These are phyloP conservation scores for Bromus sterilis DNA, from an alignment of 176 grass and related monocot genomes.

Conservation along the genomic window DNA sequence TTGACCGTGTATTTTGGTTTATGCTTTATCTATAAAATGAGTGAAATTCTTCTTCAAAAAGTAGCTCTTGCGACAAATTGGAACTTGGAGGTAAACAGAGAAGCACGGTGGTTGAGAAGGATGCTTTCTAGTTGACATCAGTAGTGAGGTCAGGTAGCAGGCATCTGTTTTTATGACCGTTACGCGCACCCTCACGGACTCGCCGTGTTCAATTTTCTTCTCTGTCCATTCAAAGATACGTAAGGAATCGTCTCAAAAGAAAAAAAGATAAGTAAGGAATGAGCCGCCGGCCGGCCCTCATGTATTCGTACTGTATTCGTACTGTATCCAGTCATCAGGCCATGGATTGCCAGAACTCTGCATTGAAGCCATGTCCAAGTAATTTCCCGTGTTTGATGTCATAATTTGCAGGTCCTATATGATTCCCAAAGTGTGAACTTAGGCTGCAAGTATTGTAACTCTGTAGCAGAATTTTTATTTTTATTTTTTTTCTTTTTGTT, in stretches of 20 bases:
- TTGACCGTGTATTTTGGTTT: too few species aligned
- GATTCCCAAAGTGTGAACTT: background rate
- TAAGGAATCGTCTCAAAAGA: too few species aligned
- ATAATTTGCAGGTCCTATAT: background rate
- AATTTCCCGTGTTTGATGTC: background rate
- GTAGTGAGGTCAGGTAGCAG: background rate
- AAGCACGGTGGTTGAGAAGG: background rate
- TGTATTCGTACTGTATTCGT: too few species aligned
- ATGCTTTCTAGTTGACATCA: conserved; percentile 14
- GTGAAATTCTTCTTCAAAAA: too few species aligned
- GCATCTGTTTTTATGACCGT: background rate
- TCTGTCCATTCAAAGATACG: background rate
- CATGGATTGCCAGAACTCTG: background rate
- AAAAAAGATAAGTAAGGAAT: too few species aligned
- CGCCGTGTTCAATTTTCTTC: background rate
- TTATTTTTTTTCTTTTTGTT: too few species aligned
- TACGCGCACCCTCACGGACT: background rate
- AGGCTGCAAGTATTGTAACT: too few species aligned
- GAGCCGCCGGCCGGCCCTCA: too few species aligned
- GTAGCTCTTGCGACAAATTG: background rate
- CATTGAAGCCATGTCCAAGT: background rate
- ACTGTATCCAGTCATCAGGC: too few species aligned
- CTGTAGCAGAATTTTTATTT: too few species aligned
- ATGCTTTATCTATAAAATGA: too few species aligned
- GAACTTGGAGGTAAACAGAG: background rate